Base-by-base conservation (phyloP, 108 stramenopile genomes). In the Fistulifera solaris region DNA sequence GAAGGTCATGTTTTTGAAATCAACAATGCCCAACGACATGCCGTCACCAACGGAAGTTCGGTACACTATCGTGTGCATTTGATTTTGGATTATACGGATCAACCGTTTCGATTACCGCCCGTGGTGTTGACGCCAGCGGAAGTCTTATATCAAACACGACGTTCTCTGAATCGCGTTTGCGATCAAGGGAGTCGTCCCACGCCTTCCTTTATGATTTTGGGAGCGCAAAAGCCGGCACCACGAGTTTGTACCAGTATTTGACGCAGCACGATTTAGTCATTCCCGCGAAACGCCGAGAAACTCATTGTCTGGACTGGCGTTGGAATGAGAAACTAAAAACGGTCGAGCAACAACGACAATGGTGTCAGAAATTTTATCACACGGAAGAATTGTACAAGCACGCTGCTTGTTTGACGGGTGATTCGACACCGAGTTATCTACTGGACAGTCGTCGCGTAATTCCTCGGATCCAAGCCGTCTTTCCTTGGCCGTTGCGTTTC, bases 151-250 rank as follows among this genome's bases (percentile, higher is more conserved):
- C 97, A 98, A 64, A 96, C 97, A 7, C 76, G 97, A 39, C 80
- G 97, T 12, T 80, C 83, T 23, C 90, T 98, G 54, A 94, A 94
- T 66, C 78, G 83, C 23, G 66, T 76, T 40, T 44, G 52, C 24
- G 75, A 83, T 25, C 59, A 65, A 52, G 75, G 80, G 1, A 52
- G 50, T 17, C 59, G 78, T 24, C 69, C 69, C 1, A 77, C 84
- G 22, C 93, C 93, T 0, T 78, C 80, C 21, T 94, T 78, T 70
- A 43, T 92, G 24, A 83, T 94, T 38, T 40, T 94, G 27, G 96
- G 96, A 7, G 93, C 93, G 3, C 95, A 96, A 76, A 98, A 98
- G 83, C 90, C 27, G 97, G 97, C 5, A 98, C 97, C 8, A 98
- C 97, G 1, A 68, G 72, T 58, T 63, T 98, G 43, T 98, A 94